Evolutionary conservation across 345 rosid genomes (phyloP).

Genomic region (Eutrema japonicum): DNA sequence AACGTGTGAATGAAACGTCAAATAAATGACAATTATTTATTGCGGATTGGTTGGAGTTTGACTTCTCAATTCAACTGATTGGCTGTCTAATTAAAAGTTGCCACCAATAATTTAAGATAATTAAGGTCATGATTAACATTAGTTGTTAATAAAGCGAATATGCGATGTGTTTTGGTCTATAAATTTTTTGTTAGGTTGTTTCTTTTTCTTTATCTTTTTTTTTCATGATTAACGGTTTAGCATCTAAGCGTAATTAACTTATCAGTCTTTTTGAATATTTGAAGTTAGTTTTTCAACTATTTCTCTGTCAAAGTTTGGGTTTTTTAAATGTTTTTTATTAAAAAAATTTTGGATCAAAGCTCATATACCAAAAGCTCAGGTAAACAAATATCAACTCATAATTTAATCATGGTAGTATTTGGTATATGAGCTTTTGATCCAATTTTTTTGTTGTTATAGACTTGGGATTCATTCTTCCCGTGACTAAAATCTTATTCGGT

Average conservation of each 20-base stretch:
- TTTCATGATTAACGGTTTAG: conserved; percentile 2
- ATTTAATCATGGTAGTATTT: too few relatives aligned
- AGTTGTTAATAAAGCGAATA: conserved; percentile 23
- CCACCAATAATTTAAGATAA: neutral
- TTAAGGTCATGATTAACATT: conserved; percentile 16
- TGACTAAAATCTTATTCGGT: neutral
- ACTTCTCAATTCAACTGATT: conserved; percentile 22
- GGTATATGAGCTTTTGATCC: neutral
- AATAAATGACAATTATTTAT: conserved; percentile 29
- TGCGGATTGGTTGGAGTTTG: conserved; percentile 31
- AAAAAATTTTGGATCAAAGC: too few relatives aligned
- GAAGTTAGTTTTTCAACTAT: neutral
- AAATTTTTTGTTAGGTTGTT: conserved; percentile 24
- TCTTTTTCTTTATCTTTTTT: neutral
- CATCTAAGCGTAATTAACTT: neutral
- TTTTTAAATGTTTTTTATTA: neutral
- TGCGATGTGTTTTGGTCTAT: conserved; percentile 12
- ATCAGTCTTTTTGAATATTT: neutral
- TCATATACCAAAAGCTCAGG: too few relatives aligned
- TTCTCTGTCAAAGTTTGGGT: neutral
- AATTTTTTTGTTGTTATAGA: neutral
- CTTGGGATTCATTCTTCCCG: neutral
- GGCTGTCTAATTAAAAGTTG: conserved; percentile 26
- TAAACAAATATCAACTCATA: too few relatives aligned
- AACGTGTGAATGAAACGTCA: conserved; percentile 23